Evolutionary conservation across 129 eudicot genomes (phyloP).

Genomic region (Chrysanthemum lavandulifolium): DNA sequence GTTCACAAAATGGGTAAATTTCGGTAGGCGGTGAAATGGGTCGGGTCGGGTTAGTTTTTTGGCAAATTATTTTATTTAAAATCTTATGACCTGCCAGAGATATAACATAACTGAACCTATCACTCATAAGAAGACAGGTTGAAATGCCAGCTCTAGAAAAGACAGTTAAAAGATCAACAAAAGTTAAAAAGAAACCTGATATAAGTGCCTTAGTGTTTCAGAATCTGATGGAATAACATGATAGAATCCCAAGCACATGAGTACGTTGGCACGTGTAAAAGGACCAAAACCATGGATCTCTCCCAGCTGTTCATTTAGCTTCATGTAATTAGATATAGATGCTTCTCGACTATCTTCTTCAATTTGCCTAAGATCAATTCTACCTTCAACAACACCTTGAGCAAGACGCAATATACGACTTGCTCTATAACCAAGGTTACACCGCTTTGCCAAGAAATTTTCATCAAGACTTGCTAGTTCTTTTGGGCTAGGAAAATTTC

Average conservation of each 20-base stretch:
- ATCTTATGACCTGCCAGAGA: background rate
- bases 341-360: slow-evolving; percentile 46
- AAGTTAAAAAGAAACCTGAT: slow-evolving; percentile 52
- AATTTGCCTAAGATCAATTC: slow-evolving; percentile 52
- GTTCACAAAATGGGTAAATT: too few species aligned
- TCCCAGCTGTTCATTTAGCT: slow-evolving; percentile 59
- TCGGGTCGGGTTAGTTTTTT: slow-evolving; percentile 13
- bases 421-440: slow-evolving; percentile 91
- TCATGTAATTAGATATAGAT: slow-evolving; percentile 55
- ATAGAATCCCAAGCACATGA: slow-evolving; percentile 96
- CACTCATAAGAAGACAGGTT: background rate
- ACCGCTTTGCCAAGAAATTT: slow-evolving; percentile 53
- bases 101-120: background rate
- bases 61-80: too few species aligned
- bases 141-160: background rate
- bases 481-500: slow-evolving; percentile 76
- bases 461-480: slow-evolving; percentile 67
- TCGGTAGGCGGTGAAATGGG: background rate
- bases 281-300: slow-evolving; percentile 83
- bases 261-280: slow-evolving; percentile 79
- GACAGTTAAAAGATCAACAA: background rate
- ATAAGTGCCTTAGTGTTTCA: slow-evolving; percentile 84
- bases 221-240: slow-evolving; percentile 87
- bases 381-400: slow-evolving; percentile 59
- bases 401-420: slow-evolving; percentile 80